A percentile compares a stretch with the other conserved stretches of the same genome.
phyloP scores from a whole-genome alignment of 2,329 filamentous ascomycete species.

The Fusarium sarcochroum region DNA sequence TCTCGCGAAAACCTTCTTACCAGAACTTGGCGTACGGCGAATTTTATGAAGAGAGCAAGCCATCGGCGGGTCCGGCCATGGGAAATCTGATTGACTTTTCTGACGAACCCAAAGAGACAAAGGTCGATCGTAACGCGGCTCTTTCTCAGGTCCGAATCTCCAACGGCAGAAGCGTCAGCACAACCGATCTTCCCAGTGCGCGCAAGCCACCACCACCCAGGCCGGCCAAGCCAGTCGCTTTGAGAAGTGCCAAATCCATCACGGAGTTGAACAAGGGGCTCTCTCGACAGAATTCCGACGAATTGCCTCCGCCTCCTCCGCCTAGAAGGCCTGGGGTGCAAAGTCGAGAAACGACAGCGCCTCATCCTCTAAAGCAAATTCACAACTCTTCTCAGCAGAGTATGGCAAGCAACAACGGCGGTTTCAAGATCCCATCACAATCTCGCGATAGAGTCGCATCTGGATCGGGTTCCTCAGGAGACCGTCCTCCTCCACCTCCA shows the following conservation, averaged over 20 bases:
- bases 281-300: slow-evolving; percentile 33
- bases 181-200: slow-evolving; percentile 51
- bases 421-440: slow-evolving; percentile 33
- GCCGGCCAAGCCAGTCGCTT: slow-evolving; percentile 69
- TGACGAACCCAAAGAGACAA: slow-evolving; percentile 62
- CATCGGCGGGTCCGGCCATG: slow-evolving; percentile 59
- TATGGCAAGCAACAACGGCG: slow-evolving; percentile 36
- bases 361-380: slow-evolving; percentile 59
- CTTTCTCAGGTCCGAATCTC: slow-evolving; percentile 50
- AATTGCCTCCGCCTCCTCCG: slow-evolving; percentile 53
- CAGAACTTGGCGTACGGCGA: slow-evolving; percentile 45
- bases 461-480: slow-evolving; percentile 20
- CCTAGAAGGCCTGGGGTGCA: slow-evolving; percentile 52
- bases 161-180: slow-evolving; percentile 43
- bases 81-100: slow-evolving; percentile 74
- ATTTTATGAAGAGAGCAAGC: slow-evolving; percentile 40
- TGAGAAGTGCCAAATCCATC: slow-evolving; percentile 62
- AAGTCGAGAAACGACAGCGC: slow-evolving; percentile 36
- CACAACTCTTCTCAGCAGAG: slow-evolving; percentile 58
- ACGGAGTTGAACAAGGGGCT: slow-evolving; percentile 45
- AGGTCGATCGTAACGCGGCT: slow-evolving; percentile 53
- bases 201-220: slow-evolving; percentile 64
- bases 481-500: slow-evolving; percentile 61
- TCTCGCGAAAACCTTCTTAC: slow-evolving; percentile 41
- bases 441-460: slow-evolving; percentile 32